Base-by-base conservation (phyloP, 148 eudicot species). In the Selenicereus undatus region DNA sequence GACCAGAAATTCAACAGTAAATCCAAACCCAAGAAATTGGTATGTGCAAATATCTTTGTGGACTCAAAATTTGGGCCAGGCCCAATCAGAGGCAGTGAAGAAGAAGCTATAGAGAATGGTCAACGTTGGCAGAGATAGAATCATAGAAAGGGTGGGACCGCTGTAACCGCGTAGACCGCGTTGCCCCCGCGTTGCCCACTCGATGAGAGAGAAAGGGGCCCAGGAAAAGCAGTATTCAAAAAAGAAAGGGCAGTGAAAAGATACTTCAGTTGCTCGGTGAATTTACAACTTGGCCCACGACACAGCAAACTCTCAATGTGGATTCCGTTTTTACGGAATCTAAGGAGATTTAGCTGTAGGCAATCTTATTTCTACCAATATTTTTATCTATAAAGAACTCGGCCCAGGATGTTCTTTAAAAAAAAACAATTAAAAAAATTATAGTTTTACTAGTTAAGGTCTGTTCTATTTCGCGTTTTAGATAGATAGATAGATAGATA, bases 101-200 rank as follows among this genome's bases (percentile, higher is more conserved):
- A 16, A 65, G 16, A 39, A 36, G 35, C 73, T 35, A 27, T 20
- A 7, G 4, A 50, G 72, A 81, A 65, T 65, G 27, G 83, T 81
- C 83, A 74, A 75, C 83, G 78, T 11, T 35, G n/a, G 58, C 3
- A 43, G 43, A 8, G 13, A 75, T 22, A 16, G n/a, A n/a, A n/a
- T n/a, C n/a, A n/a, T n/a, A n/a, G 29, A 18, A 11, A 8, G 3
- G 27, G 36, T 9, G 29, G 78, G 83, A 45, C 78, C 83, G 43
- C 16, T 39, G 35, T 24, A n/a, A 81, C 86, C 86, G 86, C 86
- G 86, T 84, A 84, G 64, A 48, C 86, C 86, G 86, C 83, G 86
- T 84, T 58, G 58, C 56, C 48, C 73, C 83, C 83, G 83, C 58
- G 86, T 84, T 6, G 0, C 51, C 74, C 69, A 65, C 51, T 81